Evolutionary conservation across 2,329 filamentous ascomycete species (phyloP).

Genomic region (Phaeosphaeria sp.): DNA sequence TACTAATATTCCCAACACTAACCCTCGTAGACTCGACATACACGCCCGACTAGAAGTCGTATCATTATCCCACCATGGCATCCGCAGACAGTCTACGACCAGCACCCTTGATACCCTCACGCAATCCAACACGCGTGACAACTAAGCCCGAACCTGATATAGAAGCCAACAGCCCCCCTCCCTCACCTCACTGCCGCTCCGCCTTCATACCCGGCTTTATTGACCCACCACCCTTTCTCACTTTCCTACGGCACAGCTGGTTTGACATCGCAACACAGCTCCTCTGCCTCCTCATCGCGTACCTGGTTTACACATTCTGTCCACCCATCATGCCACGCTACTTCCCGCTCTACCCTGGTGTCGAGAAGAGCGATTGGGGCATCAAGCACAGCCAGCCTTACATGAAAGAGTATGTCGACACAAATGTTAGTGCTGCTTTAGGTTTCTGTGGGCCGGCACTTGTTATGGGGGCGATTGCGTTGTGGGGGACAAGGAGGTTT

Average conservation of each 20-base stretch:
- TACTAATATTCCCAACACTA: background rate
- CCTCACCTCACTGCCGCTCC: background rate
- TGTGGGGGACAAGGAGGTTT: constrained; percentile 57
- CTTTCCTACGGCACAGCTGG: constrained; percentile 42
- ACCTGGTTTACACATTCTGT: constrained; percentile 38
- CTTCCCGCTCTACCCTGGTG: constrained; percentile 51
- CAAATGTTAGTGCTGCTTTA: constrained; percentile 69
- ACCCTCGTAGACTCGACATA: background rate
- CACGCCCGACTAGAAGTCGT: background rate
- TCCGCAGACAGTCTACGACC: background rate
- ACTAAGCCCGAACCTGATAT: background rate
- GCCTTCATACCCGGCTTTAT: constrained; percentile 15
- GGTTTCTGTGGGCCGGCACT: constrained; percentile 67
- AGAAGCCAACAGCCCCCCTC: background rate
- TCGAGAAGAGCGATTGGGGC: constrained; percentile 43
- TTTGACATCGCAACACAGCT: constrained; percentile 70
- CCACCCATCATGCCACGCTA: constrained; percentile 66
- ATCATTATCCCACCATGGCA: background rate
- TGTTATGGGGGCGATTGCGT: constrained; percentile 67
- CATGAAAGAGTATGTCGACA: constrained; percentile 72
- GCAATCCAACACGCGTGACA: background rate
- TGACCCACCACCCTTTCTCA: constrained; percentile 17
- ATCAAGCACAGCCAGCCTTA: constrained; percentile 68
- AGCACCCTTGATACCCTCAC: background rate
- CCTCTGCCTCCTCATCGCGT: constrained; percentile 64